Percentiles rank a stretch among this genome's conserved stretches.
These are phyloP conservation scores for Nothophytophthora sp. DNA, from an alignment of 352 stramenopile species.

Conservation along the genomic window DNA sequence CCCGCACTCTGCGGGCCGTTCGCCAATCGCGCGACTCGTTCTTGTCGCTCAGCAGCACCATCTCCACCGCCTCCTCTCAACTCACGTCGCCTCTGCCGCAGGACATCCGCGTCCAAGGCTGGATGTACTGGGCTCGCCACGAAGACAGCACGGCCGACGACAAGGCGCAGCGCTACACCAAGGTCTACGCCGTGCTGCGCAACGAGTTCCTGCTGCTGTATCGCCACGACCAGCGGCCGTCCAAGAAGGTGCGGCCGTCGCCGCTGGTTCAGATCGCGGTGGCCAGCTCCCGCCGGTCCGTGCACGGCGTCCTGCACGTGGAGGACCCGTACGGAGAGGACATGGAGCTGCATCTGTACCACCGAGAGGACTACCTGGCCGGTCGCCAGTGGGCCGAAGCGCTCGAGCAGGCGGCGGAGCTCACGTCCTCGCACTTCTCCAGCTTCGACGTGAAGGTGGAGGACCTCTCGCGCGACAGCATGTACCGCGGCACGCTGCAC, in stretches of 20 bases:
- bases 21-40: slow-evolving; percentile 25
- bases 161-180: slow-evolving; percentile 58
- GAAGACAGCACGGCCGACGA: slow-evolving; percentile 14
- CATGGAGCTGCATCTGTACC: slow-evolving; percentile 80
- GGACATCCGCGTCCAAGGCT: slow-evolving; percentile 46
- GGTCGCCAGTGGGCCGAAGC: slow-evolving; percentile 41
- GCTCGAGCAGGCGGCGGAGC: slow-evolving; percentile 55
- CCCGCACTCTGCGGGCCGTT: slow-evolving; percentile 8
- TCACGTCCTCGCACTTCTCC: slow-evolving; percentile 65
- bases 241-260: slow-evolving; percentile 34
- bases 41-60: slow-evolving; percentile 23
- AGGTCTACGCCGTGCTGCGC: slow-evolving; percentile 69
- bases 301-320: slow-evolving; percentile 48
- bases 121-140: slow-evolving; percentile 75
- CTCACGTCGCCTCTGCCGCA: slow-evolving; percentile 37
- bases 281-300: slow-evolving; percentile 40
- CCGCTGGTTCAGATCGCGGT: slow-evolving; percentile 71
- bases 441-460: slow-evolving; percentile 65
- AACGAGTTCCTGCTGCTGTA: slow-evolving; percentile 73
- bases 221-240: slow-evolving; percentile 45
- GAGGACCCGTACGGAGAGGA: slow-evolving; percentile 62
- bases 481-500: slow-evolving; percentile 63
- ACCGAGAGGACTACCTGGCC: slow-evolving; percentile 37
- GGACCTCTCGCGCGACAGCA: slow-evolving; percentile 55
- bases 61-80: slow-evolving; percentile 16